These are phyloP conservation scores for Cicer chorassanicum DNA, from an alignment of 306 rosid species.

Conservation along the genomic window DNA sequence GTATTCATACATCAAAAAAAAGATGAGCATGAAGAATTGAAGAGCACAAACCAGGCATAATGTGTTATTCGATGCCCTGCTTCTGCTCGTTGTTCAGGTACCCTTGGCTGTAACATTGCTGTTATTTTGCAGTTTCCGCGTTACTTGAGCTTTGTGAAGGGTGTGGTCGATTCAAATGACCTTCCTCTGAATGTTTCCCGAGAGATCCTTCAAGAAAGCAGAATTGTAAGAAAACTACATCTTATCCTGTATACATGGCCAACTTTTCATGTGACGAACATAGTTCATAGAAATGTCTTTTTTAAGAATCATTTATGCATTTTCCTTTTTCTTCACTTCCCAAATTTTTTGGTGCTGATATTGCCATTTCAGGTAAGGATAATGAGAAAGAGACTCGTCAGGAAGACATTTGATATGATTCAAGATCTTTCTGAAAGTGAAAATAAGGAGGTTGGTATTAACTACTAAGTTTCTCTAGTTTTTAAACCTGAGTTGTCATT, in stretches of 20 bases:
- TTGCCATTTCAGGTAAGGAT: slow-evolving; percentile 79
- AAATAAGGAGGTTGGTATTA: slow-evolving; percentile 76
- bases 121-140: slow-evolving; percentile 83
- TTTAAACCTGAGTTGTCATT: slow-evolving; percentile 31
- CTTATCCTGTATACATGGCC: slow-evolving; percentile 17
- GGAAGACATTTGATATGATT: slow-evolving; percentile 98
- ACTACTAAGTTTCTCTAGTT: slow-evolving; percentile 2
- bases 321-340: background rate
- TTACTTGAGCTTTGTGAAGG: slow-evolving; percentile 95
- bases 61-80: slow-evolving; percentile 17
- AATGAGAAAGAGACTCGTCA: slow-evolving; percentile 97
- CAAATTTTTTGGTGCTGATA: background rate
- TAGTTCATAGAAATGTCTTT: slow-evolving; percentile 1
- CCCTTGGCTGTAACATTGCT: slow-evolving; percentile 14
- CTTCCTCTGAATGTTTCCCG: slow-evolving; percentile 97
- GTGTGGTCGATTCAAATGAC: slow-evolving; percentile 93
- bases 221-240: slow-evolving; percentile 69
- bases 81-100: background rate
- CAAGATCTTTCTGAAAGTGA: slow-evolving; percentile 91
- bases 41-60: slow-evolving; percentile 2
- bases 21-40: slow-evolving; percentile 12
- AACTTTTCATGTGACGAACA: slow-evolving; percentile 9
- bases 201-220: slow-evolving; percentile 99
- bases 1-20: background rate
- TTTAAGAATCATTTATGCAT: background rate